A percentile compares a stretch with the other conserved stretches of the same genome.
These are phyloP conservation scores for Candida anglica DNA, from an alignment of 805 yeast species.

Conservation along the genomic window DNA sequence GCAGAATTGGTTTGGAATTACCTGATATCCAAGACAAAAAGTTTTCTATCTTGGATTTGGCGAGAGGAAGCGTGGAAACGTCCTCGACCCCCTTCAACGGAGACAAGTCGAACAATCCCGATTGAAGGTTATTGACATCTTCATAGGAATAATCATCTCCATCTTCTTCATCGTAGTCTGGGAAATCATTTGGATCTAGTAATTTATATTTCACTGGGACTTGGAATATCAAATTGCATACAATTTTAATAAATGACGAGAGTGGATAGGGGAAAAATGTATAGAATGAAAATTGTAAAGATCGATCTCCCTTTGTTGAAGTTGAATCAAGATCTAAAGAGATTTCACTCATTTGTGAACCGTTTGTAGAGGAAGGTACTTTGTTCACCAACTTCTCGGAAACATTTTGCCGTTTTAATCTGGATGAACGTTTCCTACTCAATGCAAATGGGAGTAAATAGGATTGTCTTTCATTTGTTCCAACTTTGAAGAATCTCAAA, in stretches of 20 bases:
- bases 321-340: slow-evolving; percentile 4
- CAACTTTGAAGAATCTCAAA: slow-evolving; percentile 35
- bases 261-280: slow-evolving; percentile 42
- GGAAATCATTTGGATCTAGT: slow-evolving; percentile 19
- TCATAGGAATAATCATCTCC: slow-evolving; percentile 19
- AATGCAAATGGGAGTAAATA: slow-evolving; percentile 33
- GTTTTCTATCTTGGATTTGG: slow-evolving; percentile 17
- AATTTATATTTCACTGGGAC: slow-evolving; percentile 15
- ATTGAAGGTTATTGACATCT: slow-evolving; percentile 29
- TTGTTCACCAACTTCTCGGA: too few relatives aligned
- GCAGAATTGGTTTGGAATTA: slow-evolving; percentile 7
- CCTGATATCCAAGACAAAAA: slow-evolving; percentile 22
- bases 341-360: too few relatives aligned
- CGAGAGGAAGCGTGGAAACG: slow-evolving; percentile 26
- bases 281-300: slow-evolving; percentile 28
- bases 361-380: too few relatives aligned
- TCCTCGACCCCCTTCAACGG: slow-evolving; percentile 36
- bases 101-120: slow-evolving; percentile 36
- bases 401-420: too few relatives aligned
- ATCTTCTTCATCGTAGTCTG: slow-evolving; percentile 14
- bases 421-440: slow-evolving; percentile 4
- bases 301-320: slow-evolving; percentile 20
- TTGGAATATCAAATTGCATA: slow-evolving; percentile 16
- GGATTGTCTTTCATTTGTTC: slow-evolving; percentile 41
- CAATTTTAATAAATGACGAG: slow-evolving; percentile 19